Evolutionary conservation across 768 basidiomycete species (phyloP).

Genomic region (Lactarius trivialis): DNA sequence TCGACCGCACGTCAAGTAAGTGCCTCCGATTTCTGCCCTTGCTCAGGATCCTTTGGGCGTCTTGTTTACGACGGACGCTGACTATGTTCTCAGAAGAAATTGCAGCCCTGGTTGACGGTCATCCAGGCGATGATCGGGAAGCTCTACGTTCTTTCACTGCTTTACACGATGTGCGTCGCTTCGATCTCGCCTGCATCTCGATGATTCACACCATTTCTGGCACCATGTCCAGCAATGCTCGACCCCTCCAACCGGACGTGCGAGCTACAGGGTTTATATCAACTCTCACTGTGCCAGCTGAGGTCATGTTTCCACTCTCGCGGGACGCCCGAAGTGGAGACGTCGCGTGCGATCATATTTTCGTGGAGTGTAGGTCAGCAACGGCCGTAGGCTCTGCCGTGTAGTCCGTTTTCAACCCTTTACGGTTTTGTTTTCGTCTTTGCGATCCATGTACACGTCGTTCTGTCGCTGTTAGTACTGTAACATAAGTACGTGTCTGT

Average conservation of each 20-base stretch:
- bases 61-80: neutral
- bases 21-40: neutral
- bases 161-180: slow-evolving; percentile 4
- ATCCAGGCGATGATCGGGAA: slow-evolving; percentile 5
- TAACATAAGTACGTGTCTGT: no score
- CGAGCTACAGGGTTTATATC: neutral
- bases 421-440: no score
- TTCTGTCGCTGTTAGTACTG: no score
- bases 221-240: neutral
- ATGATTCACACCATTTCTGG: neutral
- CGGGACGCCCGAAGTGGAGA: neutral
- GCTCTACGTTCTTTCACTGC: slow-evolving; percentile 16
- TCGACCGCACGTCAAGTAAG: neutral
- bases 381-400: neutral
- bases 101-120: neutral
- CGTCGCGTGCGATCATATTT: neutral
- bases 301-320: neutral
- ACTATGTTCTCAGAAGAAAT: neutral
- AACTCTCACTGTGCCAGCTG: slow-evolving; percentile 5
- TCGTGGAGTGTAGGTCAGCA: no score
- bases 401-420: neutral
- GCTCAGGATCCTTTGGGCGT: neutral
- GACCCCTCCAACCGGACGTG: neutral
- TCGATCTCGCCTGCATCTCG: neutral
- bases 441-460: no score